phyloP scores from a whole-genome alignment of 2,329 filamentous ascomycete genomes.

The Fusarium subtropicale region DNA sequence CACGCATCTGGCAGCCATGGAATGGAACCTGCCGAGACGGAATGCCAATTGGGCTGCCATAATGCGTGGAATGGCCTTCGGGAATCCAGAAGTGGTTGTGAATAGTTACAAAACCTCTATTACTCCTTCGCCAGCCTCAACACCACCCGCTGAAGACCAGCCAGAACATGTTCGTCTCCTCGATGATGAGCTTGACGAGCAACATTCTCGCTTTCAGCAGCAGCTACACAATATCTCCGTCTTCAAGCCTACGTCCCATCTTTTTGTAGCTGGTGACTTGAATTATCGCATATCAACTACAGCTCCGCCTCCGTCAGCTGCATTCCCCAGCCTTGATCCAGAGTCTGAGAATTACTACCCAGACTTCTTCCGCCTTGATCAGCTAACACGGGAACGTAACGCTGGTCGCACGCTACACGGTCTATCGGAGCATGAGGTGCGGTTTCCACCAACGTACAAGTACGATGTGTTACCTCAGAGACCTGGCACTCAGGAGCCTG shows the following conservation, averaged over 20 bases:
- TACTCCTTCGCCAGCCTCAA: conserved; percentile 39
- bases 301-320: conserved; percentile 70
- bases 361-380: conserved; percentile 78
- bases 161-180: conserved; percentile 51
- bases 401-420: conserved; percentile 81
- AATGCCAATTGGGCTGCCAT: conserved; percentile 93
- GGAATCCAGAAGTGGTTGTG: conserved; percentile 60
- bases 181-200: conserved; percentile 51
- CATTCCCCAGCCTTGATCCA: conserved; percentile 70
- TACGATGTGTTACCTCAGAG: conserved; percentile 64
- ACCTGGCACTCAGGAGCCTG: conserved; percentile 48
- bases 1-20: conserved; percentile 90
- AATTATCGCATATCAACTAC: conserved; percentile 89
- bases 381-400: conserved; percentile 77
- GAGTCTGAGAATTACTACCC: conserved; percentile 71
- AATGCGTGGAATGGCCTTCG: conserved; percentile 82
- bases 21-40: conserved; percentile 77
- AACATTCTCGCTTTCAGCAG: conserved; percentile 55
- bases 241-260: conserved; percentile 78
- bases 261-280: conserved; percentile 91
- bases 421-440: conserved; percentile 77
- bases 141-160: conserved; percentile 42
- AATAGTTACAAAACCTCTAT: conserved; percentile 44
- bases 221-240: conserved; percentile 71
- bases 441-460: conserved; percentile 95